Percentiles rank a stretch among this genome's conserved stretches.
Conservation (phyloP, 2,329 filamentous ascomycete species). For the Exophiala aquamarina region DNA sequence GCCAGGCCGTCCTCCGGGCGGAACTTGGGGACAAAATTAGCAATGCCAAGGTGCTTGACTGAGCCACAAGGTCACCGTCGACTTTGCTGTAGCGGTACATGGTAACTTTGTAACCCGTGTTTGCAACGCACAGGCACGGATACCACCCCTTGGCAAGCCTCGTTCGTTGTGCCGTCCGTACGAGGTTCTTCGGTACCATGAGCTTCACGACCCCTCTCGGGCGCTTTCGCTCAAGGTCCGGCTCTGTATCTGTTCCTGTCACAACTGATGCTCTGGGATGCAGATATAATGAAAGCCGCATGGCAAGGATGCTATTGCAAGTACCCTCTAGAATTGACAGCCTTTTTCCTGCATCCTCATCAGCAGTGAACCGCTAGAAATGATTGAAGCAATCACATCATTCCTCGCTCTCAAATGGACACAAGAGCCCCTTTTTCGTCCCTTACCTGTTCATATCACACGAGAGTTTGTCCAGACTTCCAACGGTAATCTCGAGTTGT, state of each 20-base stretch:
- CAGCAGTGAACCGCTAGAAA: background rate
- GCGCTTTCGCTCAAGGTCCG: no score
- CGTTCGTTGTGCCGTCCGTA: no score
- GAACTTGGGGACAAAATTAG: background rate
- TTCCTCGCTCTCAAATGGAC: conserved; percentile 9
- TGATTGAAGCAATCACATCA: background rate
- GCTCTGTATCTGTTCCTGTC: no score
- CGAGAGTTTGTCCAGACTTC: conserved; percentile 46
- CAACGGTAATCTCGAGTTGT: conserved; percentile 48
- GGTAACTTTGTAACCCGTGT: background rate
- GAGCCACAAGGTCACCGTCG: conserved; percentile 2
- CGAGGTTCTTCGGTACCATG: no score
- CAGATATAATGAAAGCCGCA: no score
- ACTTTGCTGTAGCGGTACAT: background rate
- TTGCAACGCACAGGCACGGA: background rate
- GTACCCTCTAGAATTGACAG: no score
- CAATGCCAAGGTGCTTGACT: background rate
- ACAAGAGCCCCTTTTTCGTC: conserved; percentile 6
- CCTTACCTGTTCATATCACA: conserved; percentile 44
- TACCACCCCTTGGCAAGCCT: conserved; percentile 2
- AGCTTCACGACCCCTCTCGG: no score
- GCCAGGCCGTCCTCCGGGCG: no score
- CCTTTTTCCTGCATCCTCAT: no score
- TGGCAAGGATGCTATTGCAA: no score
- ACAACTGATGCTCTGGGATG: no score